phyloP scores from a whole-genome alignment of 805 yeast genomes.

The Wickerhamiella kurtzmanii region DNA sequence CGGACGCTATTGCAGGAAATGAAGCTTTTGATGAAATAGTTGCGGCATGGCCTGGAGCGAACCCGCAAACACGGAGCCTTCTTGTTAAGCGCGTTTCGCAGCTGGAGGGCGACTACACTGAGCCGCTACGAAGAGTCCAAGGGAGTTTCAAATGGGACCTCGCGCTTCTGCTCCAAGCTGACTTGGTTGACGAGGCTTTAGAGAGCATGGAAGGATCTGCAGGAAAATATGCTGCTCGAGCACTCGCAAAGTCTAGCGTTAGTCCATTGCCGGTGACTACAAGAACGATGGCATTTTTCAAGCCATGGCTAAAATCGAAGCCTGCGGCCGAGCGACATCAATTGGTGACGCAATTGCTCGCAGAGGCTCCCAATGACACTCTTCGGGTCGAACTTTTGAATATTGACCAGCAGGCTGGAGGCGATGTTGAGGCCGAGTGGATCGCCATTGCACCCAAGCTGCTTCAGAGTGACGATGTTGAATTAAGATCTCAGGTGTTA shows the following conservation, averaged over 20 bases:
- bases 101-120: background rate
- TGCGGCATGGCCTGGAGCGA: background rate
- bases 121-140: background rate
- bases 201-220: background rate
- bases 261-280: background rate
- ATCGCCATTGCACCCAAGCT: conserved; percentile 1
- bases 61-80: background rate
- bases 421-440: background rate
- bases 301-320: background rate
- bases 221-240: background rate
- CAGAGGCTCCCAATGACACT: background rate
- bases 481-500: conserved; percentile 39
- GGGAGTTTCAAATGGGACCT: background rate
- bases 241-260: background rate
- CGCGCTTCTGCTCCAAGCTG: background rate
- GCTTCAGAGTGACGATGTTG: conserved; percentile 5
- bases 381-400: background rate
- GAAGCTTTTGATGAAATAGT: background rate
- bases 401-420: background rate
- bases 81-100: background rate
- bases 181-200: background rate
- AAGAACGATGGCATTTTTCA: background rate
- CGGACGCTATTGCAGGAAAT: too few species aligned
- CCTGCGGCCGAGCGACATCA: background rate
- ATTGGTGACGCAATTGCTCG: background rate